These are phyloP conservation scores for Chlorella sorokiniana DNA, from an alignment of 139 green algal genomes.

Conservation along the genomic window DNA sequence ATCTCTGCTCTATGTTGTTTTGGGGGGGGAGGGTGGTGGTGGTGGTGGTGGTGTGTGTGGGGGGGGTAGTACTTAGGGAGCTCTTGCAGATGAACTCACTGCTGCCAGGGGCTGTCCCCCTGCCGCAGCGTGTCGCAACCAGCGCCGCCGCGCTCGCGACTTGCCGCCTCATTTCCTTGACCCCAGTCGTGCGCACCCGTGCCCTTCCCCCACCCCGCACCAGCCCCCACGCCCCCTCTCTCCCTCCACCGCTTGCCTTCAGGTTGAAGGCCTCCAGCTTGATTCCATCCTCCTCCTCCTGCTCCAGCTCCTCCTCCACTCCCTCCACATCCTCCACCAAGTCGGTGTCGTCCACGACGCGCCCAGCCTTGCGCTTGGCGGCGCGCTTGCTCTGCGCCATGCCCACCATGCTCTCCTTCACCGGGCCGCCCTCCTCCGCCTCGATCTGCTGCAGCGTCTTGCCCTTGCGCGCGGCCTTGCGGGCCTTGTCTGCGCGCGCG, in stretches of 20 bases:
- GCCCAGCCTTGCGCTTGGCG: constrained; percentile 52
- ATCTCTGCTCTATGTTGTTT: no score
- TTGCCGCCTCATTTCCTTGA: no score
- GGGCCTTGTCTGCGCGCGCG: constrained; percentile 5
- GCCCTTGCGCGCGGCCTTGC: constrained; percentile 43
- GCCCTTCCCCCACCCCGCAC: neutral
- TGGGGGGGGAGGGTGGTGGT: no score
- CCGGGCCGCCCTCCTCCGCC: constrained; percentile 62
- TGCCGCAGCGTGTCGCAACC: no score
- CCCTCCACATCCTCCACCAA: constrained; percentile 30
- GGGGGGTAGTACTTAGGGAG: no score
- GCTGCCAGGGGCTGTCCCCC: no score
- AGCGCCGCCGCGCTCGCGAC: no score
- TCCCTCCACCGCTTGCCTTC: constrained; percentile 23
- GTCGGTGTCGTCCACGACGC: constrained; percentile 30
- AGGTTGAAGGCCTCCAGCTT: constrained; percentile 80
- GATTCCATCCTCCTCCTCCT: constrained; percentile 65
- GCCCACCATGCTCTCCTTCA: constrained; percentile 67
- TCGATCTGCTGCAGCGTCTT: constrained; percentile 71
- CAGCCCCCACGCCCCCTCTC: neutral
- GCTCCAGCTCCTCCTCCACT: constrained; percentile 40
- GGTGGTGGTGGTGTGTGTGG: no score
- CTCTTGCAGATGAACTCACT: no score
- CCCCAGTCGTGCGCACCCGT: neutral
- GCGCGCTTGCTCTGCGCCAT: constrained; percentile 68